Base-by-base conservation (phyloP, 176 grass and related monocot species). In the Oryza rufipogon region DNA sequence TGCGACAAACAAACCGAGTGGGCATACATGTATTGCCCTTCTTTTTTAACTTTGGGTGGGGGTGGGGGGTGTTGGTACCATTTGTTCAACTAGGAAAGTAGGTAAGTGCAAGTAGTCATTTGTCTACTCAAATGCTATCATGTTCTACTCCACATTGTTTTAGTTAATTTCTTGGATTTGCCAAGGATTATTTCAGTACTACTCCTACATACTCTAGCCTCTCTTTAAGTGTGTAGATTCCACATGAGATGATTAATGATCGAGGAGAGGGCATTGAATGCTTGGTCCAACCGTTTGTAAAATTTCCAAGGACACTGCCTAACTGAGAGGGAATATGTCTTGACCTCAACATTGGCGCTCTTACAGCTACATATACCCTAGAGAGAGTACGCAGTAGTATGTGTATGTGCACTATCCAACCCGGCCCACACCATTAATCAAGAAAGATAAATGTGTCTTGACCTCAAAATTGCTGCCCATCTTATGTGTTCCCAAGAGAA, bases 381-480 rank as follows among this genome's bases (percentile, higher is more conserved):
- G 83, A 94, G 90, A 88, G 73, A 75, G 76, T 56, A 51, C 47
- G 63, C 66, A 45, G 67, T 79, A 45, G 67, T 79, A 45, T 36
- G 16, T 78, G 26, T 60, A 19, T 73, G 36, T 70, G 56, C 25
- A 68, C 14, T 80, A 81, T 17, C 12, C 76, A 69, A 69, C 71
- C 58, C 58, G 58, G 69, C n/a, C 67, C 28, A 73, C 41, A 14
- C 81, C 72, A 51, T 22, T 89, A 75, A 79, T 66, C 76, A 86
- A 66, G 56, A 86, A 65, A 86, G 75, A 90, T 86, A 84, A 84
- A 73, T 81, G 81, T 88, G 86, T 89, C 49, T 91, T 83, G 80
- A 92, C 85, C 89, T 97, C 68, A 84, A 83, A 87, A 77, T 94
- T 68, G 82, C 64, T 92, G 94, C 65, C 66, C 61, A 32, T 83